A percentile compares a stretch with the other conserved stretches of the same genome.
These are phyloP conservation scores for Penicillium sp. DNA, from an alignment of 2,329 filamentous ascomycete species.

Conservation along the genomic window DNA sequence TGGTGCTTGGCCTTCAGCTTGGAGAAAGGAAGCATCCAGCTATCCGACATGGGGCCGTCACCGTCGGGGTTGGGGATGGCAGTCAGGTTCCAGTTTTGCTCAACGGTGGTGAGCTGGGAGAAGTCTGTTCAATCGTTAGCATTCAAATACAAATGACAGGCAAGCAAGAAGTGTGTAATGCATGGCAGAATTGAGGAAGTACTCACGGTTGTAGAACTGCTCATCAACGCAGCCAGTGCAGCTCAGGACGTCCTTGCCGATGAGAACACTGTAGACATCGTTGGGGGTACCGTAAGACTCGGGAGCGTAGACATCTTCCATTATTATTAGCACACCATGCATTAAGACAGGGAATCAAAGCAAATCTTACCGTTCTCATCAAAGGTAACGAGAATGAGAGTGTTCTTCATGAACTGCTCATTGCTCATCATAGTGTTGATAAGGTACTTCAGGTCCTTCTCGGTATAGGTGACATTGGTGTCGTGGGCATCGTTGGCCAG, in stretches of 20 bases:
- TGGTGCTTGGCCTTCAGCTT: slow-evolving; percentile 10
- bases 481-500: slow-evolving; percentile 20
- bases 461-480: slow-evolving; percentile 18
- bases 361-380: slow-evolving; percentile 15
- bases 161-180: neutral
- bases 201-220: slow-evolving; percentile 24
- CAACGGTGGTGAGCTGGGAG: slow-evolving; percentile 4
- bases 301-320: slow-evolving; percentile 5
- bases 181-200: neutral
- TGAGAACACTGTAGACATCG: slow-evolving; percentile 16
- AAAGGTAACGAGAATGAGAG: slow-evolving; percentile 24
- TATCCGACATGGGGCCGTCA: slow-evolving; percentile 12
- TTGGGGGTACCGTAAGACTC: slow-evolving; percentile 20
- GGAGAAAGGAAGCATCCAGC: slow-evolving; percentile 14
- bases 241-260: slow-evolving; percentile 19
- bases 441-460: slow-evolving; percentile 5
- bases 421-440: slow-evolving; percentile 22
- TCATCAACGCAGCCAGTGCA: slow-evolving; percentile 23
- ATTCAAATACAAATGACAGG: neutral
- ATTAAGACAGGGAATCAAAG: neutral
- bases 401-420: slow-evolving; percentile 25
- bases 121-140: neutral
- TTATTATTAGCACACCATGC: neutral
- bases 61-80: slow-evolving; percentile 5
- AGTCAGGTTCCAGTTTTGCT: slow-evolving; percentile 8